Conservation (phyloP, 2,329 filamentous ascomycete species). For the Neofusicoccum ribis region DNA sequence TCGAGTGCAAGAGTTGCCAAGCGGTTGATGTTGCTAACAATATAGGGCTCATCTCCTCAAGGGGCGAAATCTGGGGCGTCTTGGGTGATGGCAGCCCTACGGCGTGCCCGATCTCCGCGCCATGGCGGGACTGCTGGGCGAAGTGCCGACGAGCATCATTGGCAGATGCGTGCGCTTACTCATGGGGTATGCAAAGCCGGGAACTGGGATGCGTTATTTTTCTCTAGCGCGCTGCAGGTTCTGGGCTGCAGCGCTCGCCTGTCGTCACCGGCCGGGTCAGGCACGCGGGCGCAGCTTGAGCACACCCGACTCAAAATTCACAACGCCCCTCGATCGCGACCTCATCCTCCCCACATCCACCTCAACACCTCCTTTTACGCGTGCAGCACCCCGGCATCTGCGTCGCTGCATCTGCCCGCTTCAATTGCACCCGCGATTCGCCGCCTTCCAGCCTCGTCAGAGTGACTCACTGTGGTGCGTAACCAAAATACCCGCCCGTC, state of each 20-base stretch:
- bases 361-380: background rate
- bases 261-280: constrained; percentile 11
- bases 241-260: background rate
- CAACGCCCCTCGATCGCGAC: constrained; percentile 11
- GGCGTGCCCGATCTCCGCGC: background rate
- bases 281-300: constrained; percentile 7
- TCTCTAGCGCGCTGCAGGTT: constrained; percentile 8
- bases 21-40: background rate
- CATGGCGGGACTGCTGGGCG: background rate
- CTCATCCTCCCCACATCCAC: background rate
- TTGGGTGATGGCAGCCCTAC: constrained; percentile 13
- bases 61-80: background rate
- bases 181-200: background rate
- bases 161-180: background rate
- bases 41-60: background rate
- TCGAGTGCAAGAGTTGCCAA: background rate
- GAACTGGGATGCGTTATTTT: constrained; percentile 19
- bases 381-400: background rate
- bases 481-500: background rate
- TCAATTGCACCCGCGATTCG: constrained; percentile 2
- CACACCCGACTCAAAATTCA: constrained; percentile 20
- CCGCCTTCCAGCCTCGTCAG: constrained; percentile 1
- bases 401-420: background rate
- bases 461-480: constrained; percentile 20
- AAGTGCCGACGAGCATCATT: background rate